Evolutionary conservation across 495 filamentous ascomycete species (phyloP), one percentile per base, ranked within the genome.

Genomic region (Penicillium ochrochloron): DNA sequence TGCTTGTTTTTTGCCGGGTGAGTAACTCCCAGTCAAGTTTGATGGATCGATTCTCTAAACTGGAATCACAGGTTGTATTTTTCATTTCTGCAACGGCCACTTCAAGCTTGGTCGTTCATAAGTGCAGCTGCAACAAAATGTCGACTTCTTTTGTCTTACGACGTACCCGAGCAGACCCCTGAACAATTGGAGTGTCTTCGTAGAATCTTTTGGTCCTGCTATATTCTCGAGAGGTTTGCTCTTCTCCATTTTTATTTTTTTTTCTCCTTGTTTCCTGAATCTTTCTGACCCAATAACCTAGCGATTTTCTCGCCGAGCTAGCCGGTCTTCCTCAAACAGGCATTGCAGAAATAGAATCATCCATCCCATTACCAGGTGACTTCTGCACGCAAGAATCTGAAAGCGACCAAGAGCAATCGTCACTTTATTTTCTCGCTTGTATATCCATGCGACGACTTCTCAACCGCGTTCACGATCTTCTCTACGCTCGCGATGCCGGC

Each of bases 151-250:
- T 37, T 68, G 21, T 65, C 66, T 6, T 68, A 66, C 33, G 34
- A 52, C 7, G 5, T 51, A 15, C 33, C 54, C 5, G 56, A 52
- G 11, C 42, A 57, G 39, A 35, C 27, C 2, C 48, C 69, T 0
- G 70, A 79, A 57, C 73, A 79, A 41, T 64, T 69, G 39, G 79
- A 83, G 66, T 76, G 78, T 27, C 73, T 82, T 25, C 70, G 74
- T 7, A 70, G 80, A 8, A 82, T 83, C 25, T 83, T 83, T 59
- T 83, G 80, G 79, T 78, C 79, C 0, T 81, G 78, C 57, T 83
- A 80, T 63, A 77, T 83, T 19, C 73, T 83, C 10, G 80, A 83
- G 57, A 78, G 75, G 68, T 68, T 21, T 11, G 33, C 4, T 53
- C 33, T n/a, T 2, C 53, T 31, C 17, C 15, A 12, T 25, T 6